Evolutionary conservation across 2,329 filamentous ascomycete genomes (phyloP).

Genomic region (Xylariaceae sp.): DNA sequence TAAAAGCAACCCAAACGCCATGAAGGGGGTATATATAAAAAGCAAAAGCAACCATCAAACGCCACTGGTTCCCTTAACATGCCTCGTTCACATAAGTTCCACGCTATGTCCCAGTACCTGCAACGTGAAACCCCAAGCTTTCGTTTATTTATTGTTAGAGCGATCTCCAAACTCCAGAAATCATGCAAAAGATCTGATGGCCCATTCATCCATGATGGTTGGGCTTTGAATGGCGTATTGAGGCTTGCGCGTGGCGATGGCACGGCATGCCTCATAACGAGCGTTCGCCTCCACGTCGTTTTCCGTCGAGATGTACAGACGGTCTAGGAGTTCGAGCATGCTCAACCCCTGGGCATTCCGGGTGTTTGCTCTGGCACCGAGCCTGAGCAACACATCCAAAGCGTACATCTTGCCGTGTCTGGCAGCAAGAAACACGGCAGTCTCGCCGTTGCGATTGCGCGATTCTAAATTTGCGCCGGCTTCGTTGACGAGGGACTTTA

Average conservation of each 20-base stretch:
- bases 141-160: too few species aligned
- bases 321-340: constrained; percentile 42
- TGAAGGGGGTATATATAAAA: too few species aligned
- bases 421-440: constrained; percentile 49
- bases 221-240: constrained; percentile 34
- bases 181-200: background rate
- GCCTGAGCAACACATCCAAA: constrained; percentile 40
- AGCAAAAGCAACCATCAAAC: too few species aligned
- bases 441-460: constrained; percentile 50
- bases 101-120: background rate
- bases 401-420: constrained; percentile 49
- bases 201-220: constrained; percentile 39
- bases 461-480: constrained; percentile 42
- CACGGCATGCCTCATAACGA: constrained; percentile 41
- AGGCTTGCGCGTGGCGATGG: constrained; percentile 37
- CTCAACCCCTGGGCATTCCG: constrained; percentile 40
- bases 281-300: constrained; percentile 33
- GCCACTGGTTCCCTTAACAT: too few species aligned
- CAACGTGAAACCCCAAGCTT: background rate
- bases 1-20: too few species aligned
- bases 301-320: constrained; percentile 31
- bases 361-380: constrained; percentile 43
- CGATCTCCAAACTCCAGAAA: background rate
- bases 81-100: background rate
- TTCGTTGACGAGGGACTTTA: constrained; percentile 36